Evolutionary conservation across 2,329 filamentous ascomycete species (phyloP), one percentile per base, ranked within the genome.

Genomic region (Knufia petricola): DNA sequence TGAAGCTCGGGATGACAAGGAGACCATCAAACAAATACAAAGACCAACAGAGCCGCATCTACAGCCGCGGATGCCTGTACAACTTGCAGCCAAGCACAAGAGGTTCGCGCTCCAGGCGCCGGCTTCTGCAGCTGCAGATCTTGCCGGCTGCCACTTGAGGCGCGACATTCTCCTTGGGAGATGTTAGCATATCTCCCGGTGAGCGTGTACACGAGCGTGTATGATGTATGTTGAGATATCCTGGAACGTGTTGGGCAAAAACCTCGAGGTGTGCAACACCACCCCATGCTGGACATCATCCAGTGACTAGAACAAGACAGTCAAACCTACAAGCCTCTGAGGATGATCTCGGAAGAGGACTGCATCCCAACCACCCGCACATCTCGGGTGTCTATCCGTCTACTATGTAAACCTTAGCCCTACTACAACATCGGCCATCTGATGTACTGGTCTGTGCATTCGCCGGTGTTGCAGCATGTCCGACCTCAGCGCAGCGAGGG

Each of bases 1-100:
- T n/a, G 10, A 36, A 17, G 9, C 9, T 36, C 10, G 9, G 15
- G 32, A 17, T 36, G 32, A 36, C 15, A 4, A 17, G 32, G 9
- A 36, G 13, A 36, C 32, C 32, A 17, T n/a, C 6, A 46, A 46
- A 15, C n/a, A 38, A n/a, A 38, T 47, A 17, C 32, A 23, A 17
- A 3, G 24, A 13, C 23, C 44, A 9, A 17, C 20, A 8, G 28
- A 47, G 13, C 10, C 21, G 28, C 31, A 32, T 17, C 17, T 32
- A 39, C 12, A 24, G 44, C 44, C 44, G 30, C 38, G 44, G 44
- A 47, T 24, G 44, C 44, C 44, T 39, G 24, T 47, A 21, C 44
- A 30, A 38, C 21, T n/a, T 28, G 32, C 30, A 26, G 20, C 44
- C 21, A 32, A 47, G 24, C 30, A 39, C 32, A 47, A 47, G 20